A percentile compares a stretch with the other conserved stretches of the same genome.
Conservation (phyloP, 805 yeast genomes). For the Candida krabiensis region DNA sequence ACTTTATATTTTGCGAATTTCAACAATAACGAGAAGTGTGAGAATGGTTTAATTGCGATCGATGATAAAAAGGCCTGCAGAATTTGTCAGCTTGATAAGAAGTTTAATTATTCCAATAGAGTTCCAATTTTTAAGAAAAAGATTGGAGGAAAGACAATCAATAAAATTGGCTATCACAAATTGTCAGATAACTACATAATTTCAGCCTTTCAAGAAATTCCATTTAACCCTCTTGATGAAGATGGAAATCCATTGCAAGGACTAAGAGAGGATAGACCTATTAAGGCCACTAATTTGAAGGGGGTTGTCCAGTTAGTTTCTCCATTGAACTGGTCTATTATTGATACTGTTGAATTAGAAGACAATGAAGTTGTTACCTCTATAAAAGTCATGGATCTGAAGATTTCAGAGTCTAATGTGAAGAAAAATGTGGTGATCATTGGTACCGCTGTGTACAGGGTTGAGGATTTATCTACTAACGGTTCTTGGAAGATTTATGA, state of each 20-base stretch:
- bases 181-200: slow-evolving; percentile 59
- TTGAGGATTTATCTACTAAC: slow-evolving; percentile 77
- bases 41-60: slow-evolving; percentile 64
- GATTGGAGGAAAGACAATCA: slow-evolving; percentile 58
- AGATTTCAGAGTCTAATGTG: slow-evolving; percentile 25
- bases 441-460: slow-evolving; percentile 75
- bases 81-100: slow-evolving; percentile 46
- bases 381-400: slow-evolving; percentile 53
- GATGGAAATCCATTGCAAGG: slow-evolving; percentile 69
- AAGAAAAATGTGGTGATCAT: slow-evolving; percentile 67
- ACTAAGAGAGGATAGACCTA: slow-evolving; percentile 38
- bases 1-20: slow-evolving; percentile 66
- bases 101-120: slow-evolving; percentile 54
- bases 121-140: slow-evolving; percentile 55
- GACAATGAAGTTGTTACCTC: slow-evolving; percentile 66
- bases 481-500: slow-evolving; percentile 79
- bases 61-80: slow-evolving; percentile 72
- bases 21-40: slow-evolving; percentile 31
- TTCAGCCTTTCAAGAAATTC: slow-evolving; percentile 57
- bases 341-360: slow-evolving; percentile 65
- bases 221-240: slow-evolving; percentile 69
- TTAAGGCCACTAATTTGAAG: slow-evolving; percentile 56
- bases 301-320: slow-evolving; percentile 67
- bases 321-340: slow-evolving; percentile 72
- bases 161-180: slow-evolving; percentile 69